phyloP scores from a whole-genome alignment of 495 filamentous ascomycete species.

The Tetracladium setigerum region DNA sequence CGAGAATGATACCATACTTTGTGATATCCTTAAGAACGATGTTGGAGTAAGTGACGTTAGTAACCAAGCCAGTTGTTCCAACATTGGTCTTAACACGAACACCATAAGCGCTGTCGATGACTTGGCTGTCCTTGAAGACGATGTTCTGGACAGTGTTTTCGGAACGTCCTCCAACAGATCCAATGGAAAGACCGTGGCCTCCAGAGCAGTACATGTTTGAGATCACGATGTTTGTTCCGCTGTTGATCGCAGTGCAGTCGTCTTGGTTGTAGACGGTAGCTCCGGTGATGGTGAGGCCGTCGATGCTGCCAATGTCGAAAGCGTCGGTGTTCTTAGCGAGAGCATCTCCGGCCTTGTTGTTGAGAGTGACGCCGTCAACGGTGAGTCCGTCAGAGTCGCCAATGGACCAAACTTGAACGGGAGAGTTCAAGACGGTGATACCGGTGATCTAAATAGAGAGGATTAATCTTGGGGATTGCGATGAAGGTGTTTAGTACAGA shows the following conservation, averaged over 20 bases:
- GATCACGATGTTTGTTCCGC: conserved; percentile 43
- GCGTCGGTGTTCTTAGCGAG: conserved; percentile 59
- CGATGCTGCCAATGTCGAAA: conserved; percentile 47
- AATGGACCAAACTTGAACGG: conserved; percentile 55
- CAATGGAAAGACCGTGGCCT: conserved; percentile 61
- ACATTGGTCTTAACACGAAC: conserved; percentile 59
- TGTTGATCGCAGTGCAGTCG: conserved; percentile 49
- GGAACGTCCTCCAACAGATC: conserved; percentile 52
- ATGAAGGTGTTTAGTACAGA: conserved; percentile 42
- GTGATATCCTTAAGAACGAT: conserved; percentile 37
- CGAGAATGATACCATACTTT: conserved; percentile 28
- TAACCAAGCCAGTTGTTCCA: conserved; percentile 47
- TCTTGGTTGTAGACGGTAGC: conserved; percentile 50
- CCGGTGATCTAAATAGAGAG: conserved; percentile 27
- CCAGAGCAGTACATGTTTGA: conserved; percentile 45
- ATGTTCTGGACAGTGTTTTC: conserved; percentile 54
- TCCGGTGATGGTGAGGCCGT: conserved; percentile 44
- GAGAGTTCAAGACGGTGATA: conserved; percentile 43
- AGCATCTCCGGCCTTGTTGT: conserved; percentile 49
- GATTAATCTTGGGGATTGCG: conserved; percentile 46
- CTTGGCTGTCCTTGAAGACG: conserved; percentile 40
- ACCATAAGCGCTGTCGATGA: conserved; percentile 45
- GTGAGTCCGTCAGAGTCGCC: conserved; percentile 40
- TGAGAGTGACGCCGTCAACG: conserved; percentile 43
- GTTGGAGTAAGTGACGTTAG: conserved; percentile 46